Percentiles rank a stretch among this genome's conserved stretches.
phyloP scores from a whole-genome alignment of 148 eudicot genomes.

The Silene uniflora region DNA sequence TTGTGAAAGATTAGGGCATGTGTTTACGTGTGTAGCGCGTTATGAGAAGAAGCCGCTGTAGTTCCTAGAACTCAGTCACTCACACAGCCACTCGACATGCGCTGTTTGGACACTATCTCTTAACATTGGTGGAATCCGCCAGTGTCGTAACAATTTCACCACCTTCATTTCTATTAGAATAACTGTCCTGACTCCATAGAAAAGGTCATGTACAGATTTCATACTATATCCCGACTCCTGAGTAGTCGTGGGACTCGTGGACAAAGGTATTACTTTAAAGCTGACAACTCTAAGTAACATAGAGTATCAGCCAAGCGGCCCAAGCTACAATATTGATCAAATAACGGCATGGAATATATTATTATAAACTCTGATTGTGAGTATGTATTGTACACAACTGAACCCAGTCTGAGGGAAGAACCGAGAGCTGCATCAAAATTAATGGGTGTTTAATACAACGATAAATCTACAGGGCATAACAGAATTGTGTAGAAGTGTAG shows the following conservation, averaged over 20 bases:
- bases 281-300: not conserved
- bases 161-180: too few species aligned
- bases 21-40: slow-evolving; percentile 19
- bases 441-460: not conserved
- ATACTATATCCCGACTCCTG: not conserved
- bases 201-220: not conserved
- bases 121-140: too few species aligned
- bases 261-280: not conserved
- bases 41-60: slow-evolving; percentile 17
- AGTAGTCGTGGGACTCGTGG: not conserved
- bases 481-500: not conserved
- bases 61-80: slow-evolving; percentile 20
- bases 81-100: slow-evolving; percentile 11
- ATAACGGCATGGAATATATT: not conserved
- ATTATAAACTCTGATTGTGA: not conserved
- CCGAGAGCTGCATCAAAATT: not conserved
- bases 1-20: slow-evolving; percentile 21
- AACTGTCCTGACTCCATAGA: too few species aligned
- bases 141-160: too few species aligned
- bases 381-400: not conserved
- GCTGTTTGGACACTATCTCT: not conserved
- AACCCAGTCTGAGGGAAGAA: not conserved
- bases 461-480: not conserved
- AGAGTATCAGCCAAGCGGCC: not conserved
- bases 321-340: not conserved